Conservation (phyloP, 169 alveolate genomes). For the Cryptosporidium sp. region DNA sequence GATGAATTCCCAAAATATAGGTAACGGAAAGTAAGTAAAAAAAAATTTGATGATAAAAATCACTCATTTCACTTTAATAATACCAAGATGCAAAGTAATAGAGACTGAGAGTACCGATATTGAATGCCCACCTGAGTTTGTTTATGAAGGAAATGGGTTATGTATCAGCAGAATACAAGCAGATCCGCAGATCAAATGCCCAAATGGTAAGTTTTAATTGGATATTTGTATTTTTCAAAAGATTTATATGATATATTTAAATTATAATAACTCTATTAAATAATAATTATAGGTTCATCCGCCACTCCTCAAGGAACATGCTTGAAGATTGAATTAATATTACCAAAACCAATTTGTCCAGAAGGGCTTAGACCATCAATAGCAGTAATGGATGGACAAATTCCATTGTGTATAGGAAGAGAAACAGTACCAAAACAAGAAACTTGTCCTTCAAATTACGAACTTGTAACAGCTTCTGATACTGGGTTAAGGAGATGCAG, state of each 20-base stretch:
- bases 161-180: constrained; percentile 60
- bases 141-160: constrained; percentile 50
- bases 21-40: constrained; percentile 59
- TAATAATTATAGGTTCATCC: constrained; percentile 18
- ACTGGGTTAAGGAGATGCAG: constrained; percentile 71
- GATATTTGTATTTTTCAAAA: neutral
- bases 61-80: neutral
- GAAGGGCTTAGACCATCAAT: constrained; percentile 49
- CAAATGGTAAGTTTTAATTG: constrained; percentile 33
- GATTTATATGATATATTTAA: neutral
- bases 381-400: constrained; percentile 58
- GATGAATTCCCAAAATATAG: constrained; percentile 31
- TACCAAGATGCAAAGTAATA: constrained; percentile 36
- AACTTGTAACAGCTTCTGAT: constrained; percentile 67
- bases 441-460: constrained; percentile 69
- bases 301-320: constrained; percentile 73
- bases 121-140: constrained; percentile 71
- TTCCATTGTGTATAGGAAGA: constrained; percentile 67
- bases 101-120: constrained; percentile 59
- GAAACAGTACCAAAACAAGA: constrained; percentile 71
- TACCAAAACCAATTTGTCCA: constrained; percentile 64
- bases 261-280: neutral
- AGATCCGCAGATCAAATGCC: constrained; percentile 70
- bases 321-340: constrained; percentile 45
- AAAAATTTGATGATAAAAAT: neutral